Evolutionary conservation across 106 monocot genomes (phyloP), one percentile per base, ranked within the genome.

Genomic region (Phalaenopsis equestris): DNA sequence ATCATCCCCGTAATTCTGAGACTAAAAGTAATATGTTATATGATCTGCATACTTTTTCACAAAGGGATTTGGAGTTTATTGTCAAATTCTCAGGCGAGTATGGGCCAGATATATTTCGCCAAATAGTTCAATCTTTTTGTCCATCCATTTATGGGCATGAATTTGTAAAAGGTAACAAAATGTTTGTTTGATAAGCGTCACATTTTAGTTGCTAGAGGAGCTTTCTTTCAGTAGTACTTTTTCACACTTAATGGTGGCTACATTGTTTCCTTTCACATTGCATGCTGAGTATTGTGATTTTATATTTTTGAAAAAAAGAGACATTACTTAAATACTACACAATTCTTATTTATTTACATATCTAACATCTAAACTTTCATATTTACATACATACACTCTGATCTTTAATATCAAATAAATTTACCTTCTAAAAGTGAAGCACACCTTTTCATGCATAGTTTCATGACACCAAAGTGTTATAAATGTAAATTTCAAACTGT

Each of bases 81-180:
- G 89, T 89, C 19, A 99, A 99, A 56, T 99, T 93, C 80, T 91
- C 84, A 8, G 90, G 91, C 80, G 95, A 95, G 82, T 82, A 95
- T 85, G 88, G 99, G 47, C 85, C 87, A 77, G 94, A 99, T 87
- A 78, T 90, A 78, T 99, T 99, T 79, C 99, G 94, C 72, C 99
- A 93, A 80, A 83, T 95, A 76, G 79, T 99, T 83, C 99, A 99
- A 8, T 99, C 99, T 19, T 84, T 99, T 21, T 99, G 99, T 77
- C 99, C 95, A 36, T 95, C 99, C 56, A 99, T 99, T 67, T 99
- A 99, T 91, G 99, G 99, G 8, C 99, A 99, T 85, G 95, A 95
- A 83, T 92, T 95, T 85, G 99, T 99, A 15, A 99, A 99, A 95
- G 99, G 99, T 99, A 45, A 24, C 75, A 17, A 17, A 38, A 23